These are phyloP conservation scores for Globisporangium rhizosaccharum DNA, from an alignment of 352 stramenopile species.

Conservation along the genomic window DNA sequence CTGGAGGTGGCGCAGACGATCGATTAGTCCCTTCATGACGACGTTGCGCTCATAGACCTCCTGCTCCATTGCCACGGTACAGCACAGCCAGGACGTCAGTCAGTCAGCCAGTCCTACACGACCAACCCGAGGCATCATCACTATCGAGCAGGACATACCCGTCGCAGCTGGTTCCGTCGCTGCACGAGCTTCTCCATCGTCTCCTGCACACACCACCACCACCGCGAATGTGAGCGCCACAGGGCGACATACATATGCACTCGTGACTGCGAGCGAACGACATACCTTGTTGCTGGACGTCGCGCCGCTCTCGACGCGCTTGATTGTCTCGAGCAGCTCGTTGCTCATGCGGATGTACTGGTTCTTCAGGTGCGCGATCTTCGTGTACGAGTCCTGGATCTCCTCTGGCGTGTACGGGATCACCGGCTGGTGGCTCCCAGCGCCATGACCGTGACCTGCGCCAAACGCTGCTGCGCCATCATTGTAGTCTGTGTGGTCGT, in stretches of 20 bases:
- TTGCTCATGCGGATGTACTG: constrained; percentile 75
- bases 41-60: constrained; percentile 83
- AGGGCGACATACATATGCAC: too few relatives aligned
- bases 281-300: constrained; percentile 5
- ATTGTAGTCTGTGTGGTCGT: constrained; percentile 55
- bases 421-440: constrained; percentile 33
- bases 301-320: constrained; percentile 32
- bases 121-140: too few relatives aligned
- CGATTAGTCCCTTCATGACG: constrained; percentile 84
- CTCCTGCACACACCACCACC: constrained; percentile 19
- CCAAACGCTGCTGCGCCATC: constrained; percentile 29
- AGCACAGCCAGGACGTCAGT: too few relatives aligned
- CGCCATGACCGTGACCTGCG: constrained; percentile 17
- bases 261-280: not conserved
- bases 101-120: too few relatives aligned
- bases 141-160: constrained; percentile 20
- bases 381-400: constrained; percentile 85
- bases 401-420: constrained; percentile 76
- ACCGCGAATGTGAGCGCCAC: not conserved
- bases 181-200: constrained; percentile 45
- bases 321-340: constrained; percentile 53
- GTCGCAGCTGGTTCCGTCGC: constrained; percentile 65
- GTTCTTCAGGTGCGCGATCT: constrained; percentile 68
- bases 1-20: constrained; percentile 69
- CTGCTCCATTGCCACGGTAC: constrained; percentile 15